Conservation (phyloP, 306 rosid species). For the Sesbania bispinosa region DNA sequence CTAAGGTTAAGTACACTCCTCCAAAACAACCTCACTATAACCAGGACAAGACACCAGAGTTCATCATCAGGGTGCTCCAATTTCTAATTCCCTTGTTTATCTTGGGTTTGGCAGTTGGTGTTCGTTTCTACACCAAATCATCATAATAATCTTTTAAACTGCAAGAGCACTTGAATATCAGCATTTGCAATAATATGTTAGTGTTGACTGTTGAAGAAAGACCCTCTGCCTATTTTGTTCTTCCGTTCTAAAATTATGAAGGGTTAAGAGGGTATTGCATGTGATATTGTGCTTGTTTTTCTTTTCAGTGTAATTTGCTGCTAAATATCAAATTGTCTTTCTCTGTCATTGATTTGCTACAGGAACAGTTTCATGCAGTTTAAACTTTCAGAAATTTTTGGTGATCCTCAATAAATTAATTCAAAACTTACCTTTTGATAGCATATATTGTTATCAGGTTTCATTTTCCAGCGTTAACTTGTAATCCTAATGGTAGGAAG, state of each 20-base stretch:
- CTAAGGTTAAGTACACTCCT: conserved; percentile 56
- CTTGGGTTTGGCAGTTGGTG: conserved; percentile 69
- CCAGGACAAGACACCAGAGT: conserved; percentile 68
- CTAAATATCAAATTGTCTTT: conserved; percentile 5
- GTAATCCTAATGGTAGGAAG: not conserved
- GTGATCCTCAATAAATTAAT: conserved; percentile 13
- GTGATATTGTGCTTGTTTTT: conserved; percentile 29
- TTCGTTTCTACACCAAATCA: conserved; percentile 68
- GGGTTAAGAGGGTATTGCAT: conserved; percentile 18
- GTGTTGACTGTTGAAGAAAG: conserved; percentile 13
- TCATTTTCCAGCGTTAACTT: not conserved
- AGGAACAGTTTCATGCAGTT: conserved; percentile 2
- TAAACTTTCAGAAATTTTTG: not conserved
- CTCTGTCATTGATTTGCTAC: conserved; percentile 15
- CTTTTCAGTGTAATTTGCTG: conserved; percentile 19
- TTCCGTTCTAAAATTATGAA: conserved; percentile 14
- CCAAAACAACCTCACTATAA: conserved; percentile 74
- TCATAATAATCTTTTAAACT: conserved; percentile 27
- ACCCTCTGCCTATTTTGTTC: not conserved
- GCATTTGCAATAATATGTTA: conserved; percentile 28
- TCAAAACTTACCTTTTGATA: not conserved
- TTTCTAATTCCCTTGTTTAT: conserved; percentile 72
- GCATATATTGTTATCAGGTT: not conserved
- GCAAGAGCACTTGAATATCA: conserved; percentile 4
- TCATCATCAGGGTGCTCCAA: conserved; percentile 72